These are phyloP conservation scores for Agaricus subrufescens DNA, from an alignment of 768 basidiomycete species.

Conservation along the genomic window DNA sequence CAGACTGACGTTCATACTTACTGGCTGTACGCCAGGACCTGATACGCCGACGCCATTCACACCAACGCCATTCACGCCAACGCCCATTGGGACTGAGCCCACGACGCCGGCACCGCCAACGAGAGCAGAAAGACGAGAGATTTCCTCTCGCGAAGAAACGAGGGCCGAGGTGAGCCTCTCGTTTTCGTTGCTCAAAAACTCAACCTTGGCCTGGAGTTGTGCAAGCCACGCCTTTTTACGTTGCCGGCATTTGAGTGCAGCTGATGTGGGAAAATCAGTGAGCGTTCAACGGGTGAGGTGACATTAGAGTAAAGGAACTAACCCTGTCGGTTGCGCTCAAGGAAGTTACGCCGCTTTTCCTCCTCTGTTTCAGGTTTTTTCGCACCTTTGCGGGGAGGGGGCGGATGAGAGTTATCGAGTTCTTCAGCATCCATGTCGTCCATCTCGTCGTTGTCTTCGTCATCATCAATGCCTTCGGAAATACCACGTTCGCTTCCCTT, in stretches of 20 bases:
- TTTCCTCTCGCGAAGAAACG: constrained; percentile 86
- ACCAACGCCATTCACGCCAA: constrained; percentile 15
- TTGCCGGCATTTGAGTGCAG: constrained; percentile 97
- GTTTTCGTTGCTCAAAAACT: constrained; percentile 89
- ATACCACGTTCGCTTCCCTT: constrained; percentile 28
- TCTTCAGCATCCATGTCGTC: constrained; percentile 38
- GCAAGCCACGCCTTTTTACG: constrained; percentile 98
- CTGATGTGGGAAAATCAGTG: constrained; percentile 32
- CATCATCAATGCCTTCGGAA: constrained; percentile 31
- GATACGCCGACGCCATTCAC: constrained; percentile 17
- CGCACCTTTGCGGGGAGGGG: constrained; percentile 15
- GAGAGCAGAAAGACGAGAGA: constrained; percentile 73
- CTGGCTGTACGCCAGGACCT: constrained; percentile 34
- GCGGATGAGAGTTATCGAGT: constrained; percentile 20
- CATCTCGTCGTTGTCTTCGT: constrained; percentile 34
- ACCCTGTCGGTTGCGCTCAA: constrained; percentile 98
- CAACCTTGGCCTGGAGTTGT: constrained; percentile 90
- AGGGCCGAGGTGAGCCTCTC: constrained; percentile 88
- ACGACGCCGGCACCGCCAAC: constrained; percentile 64
- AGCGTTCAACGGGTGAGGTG: background rate
- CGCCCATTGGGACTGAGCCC: constrained; percentile 24
- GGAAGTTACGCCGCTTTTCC: constrained; percentile 94
- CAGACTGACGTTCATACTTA: constrained; percentile 43
- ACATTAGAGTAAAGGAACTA: constrained; percentile 15
- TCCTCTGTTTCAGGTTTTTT: constrained; percentile 97